Base-by-base conservation (phyloP, 108 stramenopile species). In the Pseudonitzschia delicatissima region DNA sequence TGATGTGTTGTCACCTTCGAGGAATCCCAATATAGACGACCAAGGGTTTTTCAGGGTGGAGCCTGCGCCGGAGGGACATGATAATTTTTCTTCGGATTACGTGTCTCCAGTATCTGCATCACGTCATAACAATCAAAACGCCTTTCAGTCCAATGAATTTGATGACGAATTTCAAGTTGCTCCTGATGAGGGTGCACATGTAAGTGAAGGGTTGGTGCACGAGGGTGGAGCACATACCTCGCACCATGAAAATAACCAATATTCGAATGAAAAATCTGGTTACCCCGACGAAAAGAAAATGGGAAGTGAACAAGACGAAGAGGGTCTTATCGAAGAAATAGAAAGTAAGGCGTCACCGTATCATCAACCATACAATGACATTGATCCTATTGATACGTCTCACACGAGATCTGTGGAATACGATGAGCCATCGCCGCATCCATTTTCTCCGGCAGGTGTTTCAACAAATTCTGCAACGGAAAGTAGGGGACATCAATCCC, bases 271-370 rank as follows among this genome's bases (percentile, higher is more conserved):
- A 49, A 7, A 9, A 49, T 21, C 18, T 49, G n/a, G n/a, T n/a
- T n/a, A n/a, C n/a, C n/a, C 29, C 32, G 74, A 76, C 36, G 67
- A 76, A 23, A 76, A 76, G 39, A 53, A 71, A 53, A 29, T 53
- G 40, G 59, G 59, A 61, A 58, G 25, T 31, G 67, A 64, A 25
- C 23, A 34, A 40, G 31, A 49, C 20, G 62, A 45, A 15, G 63
- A 55, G 42, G 2, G 68, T 58, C 9, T 34, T 21, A 63, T 64
- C 31, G 33, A 35, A 34, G 66, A 57, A 55, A 40, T 58, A 50
- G 74, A 64, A 37, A n/a, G 17, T 40, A 5, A 42, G 39, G n/a
- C 17, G 17, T 27, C 39, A 61, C 5, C 53, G 27, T 31, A 33
- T 55, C 13, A 34, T 33, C 4, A 33, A 1, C 53, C 21, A 33